Base-by-base conservation (phyloP, 345 rosid species). In the Lumnitzera littorea region DNA sequence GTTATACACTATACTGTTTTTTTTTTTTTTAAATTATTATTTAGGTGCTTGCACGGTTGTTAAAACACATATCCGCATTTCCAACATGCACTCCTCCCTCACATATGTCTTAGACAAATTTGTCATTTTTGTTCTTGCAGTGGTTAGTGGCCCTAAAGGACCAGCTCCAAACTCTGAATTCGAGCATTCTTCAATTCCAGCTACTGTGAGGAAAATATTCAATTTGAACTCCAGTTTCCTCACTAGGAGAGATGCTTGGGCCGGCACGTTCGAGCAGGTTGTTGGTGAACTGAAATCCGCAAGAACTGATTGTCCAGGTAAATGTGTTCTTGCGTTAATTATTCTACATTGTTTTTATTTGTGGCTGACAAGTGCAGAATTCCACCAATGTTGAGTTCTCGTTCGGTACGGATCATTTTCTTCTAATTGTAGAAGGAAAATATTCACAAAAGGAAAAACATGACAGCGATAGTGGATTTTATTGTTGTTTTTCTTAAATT, bases 241-340 rank as follows among this genome's bases (percentile, higher is more conserved):
- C 51, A 94, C 99, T 52, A 89, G 84, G 67, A 78, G 99, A 68
- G 99, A 94, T 77, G 97, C 99, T 59, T 90, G 99, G 99, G 99
- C 99, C 0, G 89, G 85, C 53, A 90, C 96, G 24, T 90, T 94
- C 24, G 97, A 94, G 76, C 84, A 75, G 15, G 87, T 94, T 29
- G 76, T 88, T 12, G 74, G 78, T 54, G 80, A 76, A 66, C 59
- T 90, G 57, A 68, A 81, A 58, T 76, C 91, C 59, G 96, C 99
- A 4, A 81, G 97, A 78, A 80, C 95, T 15, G 99, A 94, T 67
- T 94, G 99, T 68, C 99, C 96, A 47, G 83, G 95, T 79, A 77
- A 3, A 27, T 27, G 1, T 27, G 31, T 5, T 27, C 0, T 20
- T 5, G 31, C 3, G 31, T 25, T 12, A 14, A 41, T 52, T 12